These are phyloP conservation scores for Gomphus bonarii DNA, from an alignment of 1,284 basidiomycete species.

Conservation along the genomic window DNA sequence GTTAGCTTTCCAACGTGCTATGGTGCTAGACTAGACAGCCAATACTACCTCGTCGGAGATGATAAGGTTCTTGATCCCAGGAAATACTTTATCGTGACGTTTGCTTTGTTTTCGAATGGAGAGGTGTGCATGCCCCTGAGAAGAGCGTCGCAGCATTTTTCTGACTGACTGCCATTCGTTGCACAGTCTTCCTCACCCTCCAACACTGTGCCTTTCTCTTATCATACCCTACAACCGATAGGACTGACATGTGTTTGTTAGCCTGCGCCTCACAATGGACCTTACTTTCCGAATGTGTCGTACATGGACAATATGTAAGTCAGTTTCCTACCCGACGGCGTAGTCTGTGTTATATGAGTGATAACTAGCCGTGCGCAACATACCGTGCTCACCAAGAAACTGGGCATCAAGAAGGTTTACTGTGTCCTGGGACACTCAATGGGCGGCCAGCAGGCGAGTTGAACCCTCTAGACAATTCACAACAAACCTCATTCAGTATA, in stretches of 20 bases:
- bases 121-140: constrained; percentile 35
- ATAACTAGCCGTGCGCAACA: constrained; percentile 40
- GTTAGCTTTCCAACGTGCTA: constrained; percentile 25
- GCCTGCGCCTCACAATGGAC: constrained; percentile 33
- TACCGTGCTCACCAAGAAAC: constrained; percentile 37
- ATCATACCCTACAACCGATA: neutral
- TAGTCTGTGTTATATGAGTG: neutral
- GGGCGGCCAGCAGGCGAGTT: constrained; percentile 44
- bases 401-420: constrained; percentile 38
- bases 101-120: constrained; percentile 48
- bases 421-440: constrained; percentile 52
- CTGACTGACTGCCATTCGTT: neutral
- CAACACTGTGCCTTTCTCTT: constrained; percentile 32
- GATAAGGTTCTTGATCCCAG: constrained; percentile 40
- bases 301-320: constrained; percentile 52
- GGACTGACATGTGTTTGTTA: constrained; percentile 11
- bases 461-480: neutral
- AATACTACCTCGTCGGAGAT: constrained; percentile 39
- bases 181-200: constrained; percentile 49
- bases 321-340: neutral
- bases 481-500: neutral
- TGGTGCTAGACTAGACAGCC: constrained; percentile 30
- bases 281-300: constrained; percentile 31
- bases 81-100: constrained; percentile 46
- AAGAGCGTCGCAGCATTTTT: neutral